Evolutionary conservation across 2,329 filamentous ascomycete genomes (phyloP).

Genomic region (Stagonosporopsis rhizophila): DNA sequence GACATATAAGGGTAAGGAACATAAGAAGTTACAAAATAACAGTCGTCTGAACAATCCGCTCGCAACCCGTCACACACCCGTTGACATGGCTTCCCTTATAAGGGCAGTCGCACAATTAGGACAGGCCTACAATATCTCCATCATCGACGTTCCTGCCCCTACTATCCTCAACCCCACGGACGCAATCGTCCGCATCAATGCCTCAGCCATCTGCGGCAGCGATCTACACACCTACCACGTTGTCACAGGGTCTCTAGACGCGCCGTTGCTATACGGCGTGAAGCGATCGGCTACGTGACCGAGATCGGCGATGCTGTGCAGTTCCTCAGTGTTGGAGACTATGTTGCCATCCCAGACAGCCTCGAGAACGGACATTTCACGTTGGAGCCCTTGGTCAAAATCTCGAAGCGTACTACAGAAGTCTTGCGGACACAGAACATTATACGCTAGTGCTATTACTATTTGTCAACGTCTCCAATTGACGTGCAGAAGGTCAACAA

Average conservation of each 20-base stretch:
- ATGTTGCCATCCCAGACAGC: conserved; percentile 32
- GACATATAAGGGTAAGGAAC: background rate
- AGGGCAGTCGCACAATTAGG: conserved; percentile 1
- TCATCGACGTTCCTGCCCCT: conserved; percentile 48
- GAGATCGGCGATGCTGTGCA: conserved; percentile 80
- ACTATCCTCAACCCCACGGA: conserved; percentile 44
- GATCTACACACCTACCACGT: conserved; percentile 28
- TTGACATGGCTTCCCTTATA: conserved; percentile 5
- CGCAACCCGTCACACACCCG: background rate
- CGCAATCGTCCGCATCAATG: conserved; percentile 50
- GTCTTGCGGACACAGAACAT: too few species aligned
- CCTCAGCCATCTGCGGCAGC: conserved; percentile 48
- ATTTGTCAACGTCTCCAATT: too few species aligned
- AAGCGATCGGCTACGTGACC: conserved; percentile 80
- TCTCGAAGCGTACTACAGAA: too few species aligned
- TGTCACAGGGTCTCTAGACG: conserved; percentile 86
- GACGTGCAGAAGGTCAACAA: too few species aligned
- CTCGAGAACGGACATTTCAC: conserved; percentile 4
- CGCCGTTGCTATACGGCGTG: conserved; percentile 85
- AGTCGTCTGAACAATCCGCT: background rate
- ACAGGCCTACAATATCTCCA: conserved; percentile 32
- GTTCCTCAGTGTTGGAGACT: conserved; percentile 76
- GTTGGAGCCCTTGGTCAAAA: too few species aligned
- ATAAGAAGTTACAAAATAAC: background rate
- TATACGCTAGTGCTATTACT: too few species aligned